A percentile compares a stretch with the other conserved stretches of the same genome.
phyloP scores from a whole-genome alignment of 352 stramenopile species.

The Halophytophthora polymorphica region DNA sequence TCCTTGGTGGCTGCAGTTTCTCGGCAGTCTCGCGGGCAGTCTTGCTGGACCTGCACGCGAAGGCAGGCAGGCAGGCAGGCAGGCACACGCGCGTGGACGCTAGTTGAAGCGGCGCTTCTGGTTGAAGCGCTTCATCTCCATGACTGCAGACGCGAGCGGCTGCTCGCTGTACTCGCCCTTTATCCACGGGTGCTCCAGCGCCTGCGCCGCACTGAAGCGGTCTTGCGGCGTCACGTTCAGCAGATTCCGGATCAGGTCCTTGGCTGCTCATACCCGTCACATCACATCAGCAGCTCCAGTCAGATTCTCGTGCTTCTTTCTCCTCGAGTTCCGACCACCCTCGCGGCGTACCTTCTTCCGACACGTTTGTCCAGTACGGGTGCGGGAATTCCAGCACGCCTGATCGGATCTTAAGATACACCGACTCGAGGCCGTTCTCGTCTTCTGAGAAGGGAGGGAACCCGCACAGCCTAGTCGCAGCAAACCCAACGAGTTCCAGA shows the following conservation, averaged over 20 bases:
- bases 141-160: conserved; percentile 75
- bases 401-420: conserved; percentile 84
- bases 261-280: conserved; percentile 33
- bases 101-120: conserved; percentile 86
- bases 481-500: not conserved
- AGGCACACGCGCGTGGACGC: conserved; percentile 4
- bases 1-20: conserved; percentile 17
- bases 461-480: conserved; percentile 53
- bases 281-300: not conserved
- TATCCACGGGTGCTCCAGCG: conserved; percentile 84
- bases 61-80: no score
- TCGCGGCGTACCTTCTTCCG: conserved; percentile 59
- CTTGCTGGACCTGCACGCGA: no score
- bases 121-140: conserved; percentile 90
- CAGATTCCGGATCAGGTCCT: conserved; percentile 77
- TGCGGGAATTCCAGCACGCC: conserved; percentile 75
- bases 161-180: conserved; percentile 79
- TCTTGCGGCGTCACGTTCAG: conserved; percentile 75
- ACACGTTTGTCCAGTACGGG: conserved; percentile 87
- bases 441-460: conserved; percentile 84
- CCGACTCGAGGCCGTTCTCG: conserved; percentile 76
- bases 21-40: conserved; percentile 11
- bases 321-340: no score
- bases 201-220: conserved; percentile 64
- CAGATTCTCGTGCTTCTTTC: not conserved